Evolutionary conservation across 2,329 filamentous ascomycete species (phyloP).

Genomic region (Calonectria hawksworthii): DNA sequence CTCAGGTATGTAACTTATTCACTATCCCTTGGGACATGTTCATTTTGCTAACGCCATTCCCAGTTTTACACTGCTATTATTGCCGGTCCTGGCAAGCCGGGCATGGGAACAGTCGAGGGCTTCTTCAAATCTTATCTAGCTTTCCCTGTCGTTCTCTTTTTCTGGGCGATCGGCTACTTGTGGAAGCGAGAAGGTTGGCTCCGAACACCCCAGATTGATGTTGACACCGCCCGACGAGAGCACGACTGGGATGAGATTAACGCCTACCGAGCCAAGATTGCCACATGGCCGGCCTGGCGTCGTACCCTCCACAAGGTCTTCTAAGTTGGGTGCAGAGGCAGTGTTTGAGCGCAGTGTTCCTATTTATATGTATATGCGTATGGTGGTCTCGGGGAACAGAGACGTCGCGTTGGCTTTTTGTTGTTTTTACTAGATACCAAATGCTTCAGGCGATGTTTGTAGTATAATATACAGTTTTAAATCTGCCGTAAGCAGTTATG

Average conservation of each 20-base stretch:
- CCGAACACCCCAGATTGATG: slow-evolving; percentile 72
- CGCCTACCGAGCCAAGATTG: slow-evolving; percentile 63
- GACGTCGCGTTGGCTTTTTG: background rate
- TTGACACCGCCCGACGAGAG: slow-evolving; percentile 76
- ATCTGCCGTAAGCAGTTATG: background rate
- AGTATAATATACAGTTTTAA: background rate
- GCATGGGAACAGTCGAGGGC: slow-evolving; percentile 58
- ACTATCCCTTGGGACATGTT: too few relatives aligned
- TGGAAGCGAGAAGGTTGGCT: slow-evolving; percentile 78
- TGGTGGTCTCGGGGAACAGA: background rate
- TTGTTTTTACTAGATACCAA: slow-evolving; percentile 42
- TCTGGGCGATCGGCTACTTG: slow-evolving; percentile 70
- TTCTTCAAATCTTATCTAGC: slow-evolving; percentile 72
- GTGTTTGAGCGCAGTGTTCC: background rate
- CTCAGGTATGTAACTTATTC: slow-evolving; percentile 59
- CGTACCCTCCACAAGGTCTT: slow-evolving; percentile 55
- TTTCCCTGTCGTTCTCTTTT: slow-evolving; percentile 66
- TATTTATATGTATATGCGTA: slow-evolving; percentile 3
- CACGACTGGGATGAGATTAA: slow-evolving; percentile 77
- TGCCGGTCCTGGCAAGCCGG: slow-evolving; percentile 49
- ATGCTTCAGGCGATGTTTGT: slow-evolving; percentile 10
- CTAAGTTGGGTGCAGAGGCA: slow-evolving; percentile 37
- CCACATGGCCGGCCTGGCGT: slow-evolving; percentile 66
- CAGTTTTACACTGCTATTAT: slow-evolving; percentile 66
- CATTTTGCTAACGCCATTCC: slow-evolving; percentile 14